Base-by-base conservation (phyloP, 2,329 filamentous ascomycete genomes). In the Tolypocladium inflatum region DNA sequence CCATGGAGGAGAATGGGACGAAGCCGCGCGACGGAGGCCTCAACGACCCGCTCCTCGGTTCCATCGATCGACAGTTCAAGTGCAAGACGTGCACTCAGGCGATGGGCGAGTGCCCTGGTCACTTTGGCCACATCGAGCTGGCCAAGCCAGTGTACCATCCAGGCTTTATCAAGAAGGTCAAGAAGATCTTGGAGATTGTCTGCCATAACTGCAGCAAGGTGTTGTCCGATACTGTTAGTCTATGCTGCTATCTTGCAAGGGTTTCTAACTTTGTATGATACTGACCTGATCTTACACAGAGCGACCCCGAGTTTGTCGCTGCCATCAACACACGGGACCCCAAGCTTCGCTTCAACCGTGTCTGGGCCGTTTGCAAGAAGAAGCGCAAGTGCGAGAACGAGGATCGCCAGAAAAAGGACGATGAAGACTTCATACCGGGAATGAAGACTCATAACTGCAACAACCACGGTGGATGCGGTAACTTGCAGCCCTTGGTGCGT, bases 161-260 rank as follows among this genome's bases (percentile, higher is more conserved):
- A 79, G 94, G 94, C 69, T 99, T 97, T 76, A 89, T 99, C 78
- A 95, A 90, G 74, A 97, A 97, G 80, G 92, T 96, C 77, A 99
- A 99, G 82, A 99, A 97, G 81, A 85, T 99, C 68, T 81, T 99
- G 74, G 95, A 99, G 82, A 94, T 92, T 67, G 92, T 99, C 74
- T 99, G 95, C 83, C 92, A 96, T 79, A 97, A 95, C 76, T 99
- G 95, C 82, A 93, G 92, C 78, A 96, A 94, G 81, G 90, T 97
- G 71, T 85, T 96, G 81, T 88, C 91, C 77, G 92, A 97, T 84
- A 90, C 91, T 87, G 93, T 97, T 87, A 91, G 93, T 95, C 80
- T 81, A 63, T 67, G 72, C 70, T 70, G 58, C 80, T 79, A 80
- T 80, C 78, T 73, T 70, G 48, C 72, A 75, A 77, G 80, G 77